These are phyloP conservation scores for Piper betle DNA, from an alignment of 164 flowering plant genomes.

Conservation along the genomic window DNA sequence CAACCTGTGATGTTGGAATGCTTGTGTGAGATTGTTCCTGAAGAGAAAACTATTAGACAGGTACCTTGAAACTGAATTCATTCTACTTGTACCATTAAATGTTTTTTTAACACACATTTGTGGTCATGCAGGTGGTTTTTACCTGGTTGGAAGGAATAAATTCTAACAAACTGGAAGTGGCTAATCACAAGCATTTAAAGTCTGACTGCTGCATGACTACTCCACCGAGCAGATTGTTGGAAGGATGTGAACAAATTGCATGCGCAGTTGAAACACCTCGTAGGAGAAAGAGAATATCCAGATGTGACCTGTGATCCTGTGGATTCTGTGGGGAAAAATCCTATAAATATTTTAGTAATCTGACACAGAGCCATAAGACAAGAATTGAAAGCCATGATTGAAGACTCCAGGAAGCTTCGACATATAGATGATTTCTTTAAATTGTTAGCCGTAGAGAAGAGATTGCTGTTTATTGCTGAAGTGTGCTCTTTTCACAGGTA, in stretches of 20 bases:
- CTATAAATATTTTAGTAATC: slow-evolving; percentile 73
- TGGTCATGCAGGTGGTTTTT: slow-evolving; percentile 48
- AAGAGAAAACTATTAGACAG: slow-evolving; percentile 79
- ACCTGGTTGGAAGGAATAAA: slow-evolving; percentile 71
- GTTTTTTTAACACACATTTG: neutral
- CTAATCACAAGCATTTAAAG: slow-evolving; percentile 18
- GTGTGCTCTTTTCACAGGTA: slow-evolving; percentile 95
- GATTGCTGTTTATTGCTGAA: slow-evolving; percentile 87
- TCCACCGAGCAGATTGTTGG: slow-evolving; percentile 10
- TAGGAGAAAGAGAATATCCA: slow-evolving; percentile 35
- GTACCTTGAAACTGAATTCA: slow-evolving; percentile 15
- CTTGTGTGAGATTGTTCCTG: slow-evolving; percentile 66
- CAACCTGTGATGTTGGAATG: slow-evolving; percentile 59
- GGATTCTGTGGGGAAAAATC: slow-evolving; percentile 21
- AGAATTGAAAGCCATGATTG: slow-evolving; percentile 68
- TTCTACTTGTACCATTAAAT: neutral
- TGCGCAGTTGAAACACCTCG: slow-evolving; percentile 36
- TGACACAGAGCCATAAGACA: slow-evolving; percentile 79
- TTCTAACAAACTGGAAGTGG: slow-evolving; percentile 8
- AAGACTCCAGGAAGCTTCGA: slow-evolving; percentile 58
- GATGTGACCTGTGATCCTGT: slow-evolving; percentile 19
- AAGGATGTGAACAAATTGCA: slow-evolving; percentile 15
- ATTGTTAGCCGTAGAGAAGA: slow-evolving; percentile 54
- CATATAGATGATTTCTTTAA: slow-evolving; percentile 67
- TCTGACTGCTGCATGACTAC: slow-evolving; percentile 13